These are phyloP conservation scores for Coleophoma eucalyptorum DNA, from an alignment of 2,329 filamentous ascomycete species.

Conservation along the genomic window DNA sequence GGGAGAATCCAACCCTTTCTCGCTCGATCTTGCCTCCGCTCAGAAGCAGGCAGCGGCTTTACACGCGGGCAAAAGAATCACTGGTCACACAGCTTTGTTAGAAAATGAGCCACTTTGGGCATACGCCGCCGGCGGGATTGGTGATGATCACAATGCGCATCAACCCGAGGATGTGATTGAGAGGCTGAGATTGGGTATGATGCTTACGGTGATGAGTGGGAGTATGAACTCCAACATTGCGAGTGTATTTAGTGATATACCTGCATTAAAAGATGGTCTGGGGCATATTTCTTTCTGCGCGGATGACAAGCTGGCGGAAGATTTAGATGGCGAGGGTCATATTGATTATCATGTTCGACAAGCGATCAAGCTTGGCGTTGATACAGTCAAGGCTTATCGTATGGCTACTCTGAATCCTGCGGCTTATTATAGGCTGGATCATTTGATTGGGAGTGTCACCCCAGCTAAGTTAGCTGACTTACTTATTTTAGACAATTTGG, in stretches of 20 bases:
- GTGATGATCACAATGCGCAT: conserved; percentile 19
- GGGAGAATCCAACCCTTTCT: conserved; percentile 20
- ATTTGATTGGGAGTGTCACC: conserved; percentile 16
- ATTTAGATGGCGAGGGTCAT: conserved; percentile 14
- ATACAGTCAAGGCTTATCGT: conserved; percentile 11
- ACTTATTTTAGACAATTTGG: conserved; percentile 11
- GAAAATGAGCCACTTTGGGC: conserved; percentile 19
- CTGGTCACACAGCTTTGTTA: conserved; percentile 17
- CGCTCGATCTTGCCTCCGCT: conserved; percentile 17
- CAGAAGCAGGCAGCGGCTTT: conserved; percentile 19
- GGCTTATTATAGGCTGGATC: conserved; percentile 17
- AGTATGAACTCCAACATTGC: conserved; percentile 21
- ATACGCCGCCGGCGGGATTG: conserved; percentile 19
- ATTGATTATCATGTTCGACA: conserved; percentile 16
- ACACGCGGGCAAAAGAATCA: conserved; percentile 18
- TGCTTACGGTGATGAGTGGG: conserved; percentile 20
- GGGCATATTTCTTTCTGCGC: conserved; percentile 17
- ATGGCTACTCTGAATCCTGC: conserved; percentile 19
- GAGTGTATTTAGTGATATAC: conserved; percentile 13
- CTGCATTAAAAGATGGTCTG: conserved; percentile 12
- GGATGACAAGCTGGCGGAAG: conserved; percentile 18
- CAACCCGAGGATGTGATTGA: conserved; percentile 16
- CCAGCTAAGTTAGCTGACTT: conserved; percentile 17
- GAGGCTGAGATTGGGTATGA: conserved; percentile 17
- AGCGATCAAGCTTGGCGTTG: conserved; percentile 14